A percentile compares a stretch with the other conserved stretches of the same genome.
Conservation (phyloP, 331 rosid species). For the Stylosanthes scabra region DNA sequence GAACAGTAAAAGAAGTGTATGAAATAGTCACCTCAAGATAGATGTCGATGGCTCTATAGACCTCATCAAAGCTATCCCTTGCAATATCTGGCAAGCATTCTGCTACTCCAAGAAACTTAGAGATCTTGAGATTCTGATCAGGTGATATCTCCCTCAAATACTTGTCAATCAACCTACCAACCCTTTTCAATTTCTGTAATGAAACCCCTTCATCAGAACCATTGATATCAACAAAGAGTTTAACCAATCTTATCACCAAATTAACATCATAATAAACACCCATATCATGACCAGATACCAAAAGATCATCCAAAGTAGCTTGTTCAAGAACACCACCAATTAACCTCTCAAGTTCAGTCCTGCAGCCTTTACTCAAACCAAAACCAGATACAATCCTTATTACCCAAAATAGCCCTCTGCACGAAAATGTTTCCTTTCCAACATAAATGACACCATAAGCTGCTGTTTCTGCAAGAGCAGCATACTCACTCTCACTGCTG, state of each 20-base stretch:
- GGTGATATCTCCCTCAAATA: constrained; percentile 89
- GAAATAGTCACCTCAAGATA: constrained; percentile 70
- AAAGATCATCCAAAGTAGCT: constrained; percentile 83
- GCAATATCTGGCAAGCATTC: constrained; percentile 83
- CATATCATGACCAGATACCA: constrained; percentile 69
- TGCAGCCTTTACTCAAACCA: constrained; percentile 62
- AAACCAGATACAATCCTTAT: constrained; percentile 67
- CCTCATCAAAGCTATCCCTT: constrained; percentile 72
- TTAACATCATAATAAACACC: constrained; percentile 74
- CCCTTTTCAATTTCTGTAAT: constrained; percentile 63
- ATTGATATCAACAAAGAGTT: constrained; percentile 54
- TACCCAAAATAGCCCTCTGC: constrained; percentile 83
- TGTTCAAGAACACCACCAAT: constrained; percentile 76
- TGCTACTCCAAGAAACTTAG: constrained; percentile 82
- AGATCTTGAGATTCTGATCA: constrained; percentile 76
- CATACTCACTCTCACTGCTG: constrained; percentile 43
- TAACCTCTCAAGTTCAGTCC: constrained; percentile 68
- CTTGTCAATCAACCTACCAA: constrained; percentile 72
- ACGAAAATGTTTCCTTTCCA: constrained; percentile 60
- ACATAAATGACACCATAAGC: constrained; percentile 63
- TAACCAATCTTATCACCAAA: constrained; percentile 74
- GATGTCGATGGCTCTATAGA: constrained; percentile 82
- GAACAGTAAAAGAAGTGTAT: constrained; percentile 18
- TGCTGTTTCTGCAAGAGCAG: constrained; percentile 63
- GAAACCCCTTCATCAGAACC: constrained; percentile 44